Evolutionary conservation across 2,329 filamentous ascomycete genomes (phyloP).

Genomic region (Xylariaceae sp.): DNA sequence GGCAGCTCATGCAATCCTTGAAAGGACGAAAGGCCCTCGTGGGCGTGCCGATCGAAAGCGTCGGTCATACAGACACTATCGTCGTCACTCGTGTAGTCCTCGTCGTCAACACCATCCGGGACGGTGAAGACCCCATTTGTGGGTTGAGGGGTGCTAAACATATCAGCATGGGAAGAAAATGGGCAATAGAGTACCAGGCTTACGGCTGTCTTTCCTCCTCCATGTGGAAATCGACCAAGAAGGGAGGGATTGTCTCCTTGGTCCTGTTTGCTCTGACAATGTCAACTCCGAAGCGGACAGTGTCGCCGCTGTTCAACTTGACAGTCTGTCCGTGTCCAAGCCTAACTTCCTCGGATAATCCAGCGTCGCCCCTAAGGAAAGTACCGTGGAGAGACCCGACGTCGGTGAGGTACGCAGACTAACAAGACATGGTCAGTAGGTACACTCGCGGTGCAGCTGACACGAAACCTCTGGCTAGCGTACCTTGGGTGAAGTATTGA

Average conservation of each 20-base stretch:
- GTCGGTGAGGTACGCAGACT: slow-evolving; percentile 41
- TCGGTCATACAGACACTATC: slow-evolving; percentile 8
- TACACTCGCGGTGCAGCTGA: background rate
- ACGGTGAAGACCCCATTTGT: slow-evolving; percentile 30
- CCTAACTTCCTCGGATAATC: slow-evolving; percentile 11
- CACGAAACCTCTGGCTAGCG: slow-evolving; percentile 5
- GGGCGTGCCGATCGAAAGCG: background rate
- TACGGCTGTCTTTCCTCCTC: slow-evolving; percentile 13
- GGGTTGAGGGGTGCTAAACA: slow-evolving; percentile 2
- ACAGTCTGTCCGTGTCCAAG: slow-evolving; percentile 12
- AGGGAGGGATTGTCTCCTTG: slow-evolving; percentile 30
- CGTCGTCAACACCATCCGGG: slow-evolving; percentile 32
- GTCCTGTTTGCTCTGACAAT: slow-evolving; percentile 29
- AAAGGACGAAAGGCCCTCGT: too few species aligned
- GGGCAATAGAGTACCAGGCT: background rate
- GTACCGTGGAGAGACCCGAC: slow-evolving; percentile 47
- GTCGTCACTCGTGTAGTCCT: slow-evolving; percentile 14
- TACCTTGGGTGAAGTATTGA: slow-evolving; percentile 34
- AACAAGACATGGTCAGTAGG: background rate
- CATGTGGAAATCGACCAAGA: slow-evolving; percentile 27
- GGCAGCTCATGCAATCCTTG: too few species aligned
- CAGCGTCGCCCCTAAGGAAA: slow-evolving; percentile 29
- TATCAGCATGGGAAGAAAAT: background rate
- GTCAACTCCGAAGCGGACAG: slow-evolving; percentile 31
- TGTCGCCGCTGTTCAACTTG: slow-evolving; percentile 27